phyloP scores from a whole-genome alignment of 1,139 yeast species.

The Kodamaea ohmeri region DNA sequence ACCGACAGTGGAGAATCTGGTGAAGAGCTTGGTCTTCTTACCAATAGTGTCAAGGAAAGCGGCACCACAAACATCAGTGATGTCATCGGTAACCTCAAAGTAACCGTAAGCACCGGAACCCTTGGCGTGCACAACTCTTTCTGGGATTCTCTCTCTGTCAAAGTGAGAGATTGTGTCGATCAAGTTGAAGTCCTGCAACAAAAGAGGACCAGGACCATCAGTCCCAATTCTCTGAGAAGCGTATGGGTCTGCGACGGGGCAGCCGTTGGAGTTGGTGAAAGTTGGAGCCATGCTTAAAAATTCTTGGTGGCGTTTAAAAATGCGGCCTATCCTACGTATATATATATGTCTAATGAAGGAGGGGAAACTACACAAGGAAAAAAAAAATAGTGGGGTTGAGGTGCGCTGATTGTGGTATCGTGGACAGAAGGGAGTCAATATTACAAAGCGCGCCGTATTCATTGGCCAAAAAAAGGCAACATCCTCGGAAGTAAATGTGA shows the following conservation, averaged over 20 bases:
- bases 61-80: slow-evolving; percentile 69
- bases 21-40: slow-evolving; percentile 68
- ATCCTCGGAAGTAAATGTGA: slow-evolving; percentile 7
- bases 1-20: slow-evolving; percentile 86
- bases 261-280: slow-evolving; percentile 71
- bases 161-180: slow-evolving; percentile 79
- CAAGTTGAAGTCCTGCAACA: slow-evolving; percentile 75
- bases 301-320: not conserved
- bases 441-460: slow-evolving; percentile 9
- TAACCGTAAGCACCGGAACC: slow-evolving; percentile 85
- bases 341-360: slow-evolving; percentile 7
- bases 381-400: slow-evolving; percentile 9
- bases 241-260: slow-evolving; percentile 64
- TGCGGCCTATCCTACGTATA: slow-evolving; percentile 4
- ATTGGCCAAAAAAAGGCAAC: slow-evolving; percentile 9
- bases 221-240: slow-evolving; percentile 75
- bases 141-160: slow-evolving; percentile 86
- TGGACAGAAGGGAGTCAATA: slow-evolving; percentile 10
- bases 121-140: slow-evolving; percentile 87
- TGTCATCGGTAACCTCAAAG: slow-evolving; percentile 80
- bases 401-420: slow-evolving; percentile 3
- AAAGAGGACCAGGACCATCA: slow-evolving; percentile 78
- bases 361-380: slow-evolving; percentile 6
- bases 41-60: slow-evolving; percentile 71
- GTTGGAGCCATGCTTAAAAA: slow-evolving; percentile 31